These are phyloP conservation scores for Coemansia sp. DNA, from an alignment of 192 early-diverging fungal genomes.

Conservation along the genomic window DNA sequence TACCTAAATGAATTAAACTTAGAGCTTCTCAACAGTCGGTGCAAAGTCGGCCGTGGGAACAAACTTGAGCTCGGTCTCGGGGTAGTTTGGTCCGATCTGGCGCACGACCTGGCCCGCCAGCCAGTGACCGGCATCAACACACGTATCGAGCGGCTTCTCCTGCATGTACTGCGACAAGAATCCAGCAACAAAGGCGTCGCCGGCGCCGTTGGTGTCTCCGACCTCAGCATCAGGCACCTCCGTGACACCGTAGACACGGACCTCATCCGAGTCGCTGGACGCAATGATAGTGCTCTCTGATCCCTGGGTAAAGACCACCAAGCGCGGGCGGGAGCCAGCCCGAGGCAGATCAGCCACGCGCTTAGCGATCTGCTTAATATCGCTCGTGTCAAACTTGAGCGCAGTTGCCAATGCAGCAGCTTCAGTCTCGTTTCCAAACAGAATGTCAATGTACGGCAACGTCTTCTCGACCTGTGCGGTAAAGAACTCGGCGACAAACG, in stretches of 20 bases:
- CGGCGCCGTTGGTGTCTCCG: constrained; percentile 97
- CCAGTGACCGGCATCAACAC: constrained; percentile 88
- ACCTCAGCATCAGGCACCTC: constrained; percentile 68
- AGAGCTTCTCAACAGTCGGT: constrained; percentile 37
- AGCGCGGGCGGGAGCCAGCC: constrained; percentile 69
- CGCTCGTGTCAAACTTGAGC: constrained; percentile 64
- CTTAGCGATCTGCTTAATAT: constrained; percentile 81
- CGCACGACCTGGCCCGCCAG: constrained; percentile 86
- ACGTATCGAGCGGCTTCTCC: constrained; percentile 62
- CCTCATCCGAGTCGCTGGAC: constrained; percentile 60
- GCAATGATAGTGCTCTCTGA: constrained; percentile 56
- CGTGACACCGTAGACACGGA: constrained; percentile 62
- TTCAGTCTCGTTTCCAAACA: constrained; percentile 98
- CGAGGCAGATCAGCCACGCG: constrained; percentile 83
- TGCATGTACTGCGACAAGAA: constrained; percentile 84
- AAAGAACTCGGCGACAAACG: constrained; percentile 95
- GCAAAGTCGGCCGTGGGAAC: constrained; percentile 29
- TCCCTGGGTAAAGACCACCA: constrained; percentile 90
- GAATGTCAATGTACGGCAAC: constrained; percentile 83
- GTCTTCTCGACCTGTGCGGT: constrained; percentile 74
- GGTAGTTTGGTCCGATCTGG: constrained; percentile 73
- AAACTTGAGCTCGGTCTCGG: constrained; percentile 55
- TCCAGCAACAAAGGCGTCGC: constrained; percentile 95
- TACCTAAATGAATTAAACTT: constrained; percentile 1
- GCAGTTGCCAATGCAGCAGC: constrained; percentile 80